A percentile compares a stretch with the other conserved stretches of the same genome.
These are phyloP conservation scores for Diaporthe aspalathi DNA, from an alignment of 2,329 filamentous ascomycete genomes.

Conservation along the genomic window DNA sequence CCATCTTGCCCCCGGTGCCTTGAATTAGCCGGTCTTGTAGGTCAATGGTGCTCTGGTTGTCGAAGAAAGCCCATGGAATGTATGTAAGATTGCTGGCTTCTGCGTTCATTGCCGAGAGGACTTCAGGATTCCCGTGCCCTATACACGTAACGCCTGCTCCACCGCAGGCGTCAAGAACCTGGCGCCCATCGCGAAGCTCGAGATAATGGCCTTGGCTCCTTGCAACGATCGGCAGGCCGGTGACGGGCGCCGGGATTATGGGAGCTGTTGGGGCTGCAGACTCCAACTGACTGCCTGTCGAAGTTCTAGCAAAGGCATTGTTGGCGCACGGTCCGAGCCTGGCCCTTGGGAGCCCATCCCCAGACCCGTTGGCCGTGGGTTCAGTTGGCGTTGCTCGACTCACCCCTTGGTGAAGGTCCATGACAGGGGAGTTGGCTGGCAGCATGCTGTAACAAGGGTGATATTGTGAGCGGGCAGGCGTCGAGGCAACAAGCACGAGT, in stretches of 20 bases:
- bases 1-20: conserved; percentile 51
- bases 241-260: neutral
- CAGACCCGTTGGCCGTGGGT: neutral
- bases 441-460: neutral
- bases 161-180: conserved; percentile 77
- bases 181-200: conserved; percentile 55
- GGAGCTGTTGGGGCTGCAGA: neutral
- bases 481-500: neutral
- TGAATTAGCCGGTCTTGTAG: conserved; percentile 53
- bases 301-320: too few relatives aligned
- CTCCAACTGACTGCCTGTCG: neutral
- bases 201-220: conserved; percentile 44
- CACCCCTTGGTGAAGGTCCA: neutral
- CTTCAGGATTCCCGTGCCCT: conserved; percentile 72
- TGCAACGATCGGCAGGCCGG: conserved; percentile 32
- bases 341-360: neutral
- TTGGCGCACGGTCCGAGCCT: neutral
- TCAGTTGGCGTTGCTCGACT: too few relatives aligned
- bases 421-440: neutral
- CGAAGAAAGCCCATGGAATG: conserved; percentile 60
- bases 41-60: conserved; percentile 63
- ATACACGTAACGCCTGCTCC: conserved; percentile 80
- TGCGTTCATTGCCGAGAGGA: conserved; percentile 67
- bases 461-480: neutral
- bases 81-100: conserved; percentile 56